A percentile compares a stretch with the other conserved stretches of the same genome.
These are phyloP conservation scores for Meyerozyma carpophila DNA, from an alignment of 1,139 yeast genomes.

Conservation along the genomic window DNA sequence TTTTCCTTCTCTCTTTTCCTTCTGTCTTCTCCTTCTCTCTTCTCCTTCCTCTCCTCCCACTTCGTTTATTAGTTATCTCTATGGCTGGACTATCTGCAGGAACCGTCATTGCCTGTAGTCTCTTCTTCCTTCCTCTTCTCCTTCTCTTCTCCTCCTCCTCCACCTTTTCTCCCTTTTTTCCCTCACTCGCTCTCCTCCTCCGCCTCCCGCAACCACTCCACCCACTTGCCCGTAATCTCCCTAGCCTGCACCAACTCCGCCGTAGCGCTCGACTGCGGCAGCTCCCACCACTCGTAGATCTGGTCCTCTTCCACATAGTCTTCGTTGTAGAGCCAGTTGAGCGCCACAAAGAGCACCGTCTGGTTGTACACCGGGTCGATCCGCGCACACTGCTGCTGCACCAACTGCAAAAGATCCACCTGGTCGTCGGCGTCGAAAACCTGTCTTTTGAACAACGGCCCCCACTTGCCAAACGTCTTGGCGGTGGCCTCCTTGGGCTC, in stretches of 20 bases:
- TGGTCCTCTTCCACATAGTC: constrained; percentile 81
- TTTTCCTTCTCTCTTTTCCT: too few relatives aligned
- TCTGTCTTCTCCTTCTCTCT: too few relatives aligned
- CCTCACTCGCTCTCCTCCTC: constrained; percentile 54
- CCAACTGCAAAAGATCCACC: constrained; percentile 59
- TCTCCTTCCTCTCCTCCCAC: too few relatives aligned
- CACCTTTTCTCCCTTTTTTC: neutral
- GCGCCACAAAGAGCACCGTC: constrained; percentile 55
- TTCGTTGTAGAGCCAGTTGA: constrained; percentile 66
- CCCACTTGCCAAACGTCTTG: constrained; percentile 78
- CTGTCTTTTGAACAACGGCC: constrained; percentile 70
- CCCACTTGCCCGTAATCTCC: constrained; percentile 60
- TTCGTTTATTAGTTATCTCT: too few relatives aligned
- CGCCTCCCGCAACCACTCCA: constrained; percentile 84
- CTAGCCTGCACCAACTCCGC: constrained; percentile 45
- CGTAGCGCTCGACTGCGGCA: constrained; percentile 34
- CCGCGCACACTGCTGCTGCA: constrained; percentile 45
- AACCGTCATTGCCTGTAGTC: too few relatives aligned
- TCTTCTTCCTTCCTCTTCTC: too few relatives aligned
- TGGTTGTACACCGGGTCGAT: constrained; percentile 33
- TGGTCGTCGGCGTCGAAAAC: constrained; percentile 78
- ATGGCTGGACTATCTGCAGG: too few relatives aligned
- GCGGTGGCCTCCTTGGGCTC: constrained; percentile 69
- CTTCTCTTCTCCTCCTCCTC: neutral
- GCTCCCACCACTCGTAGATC: constrained; percentile 78